Evolutionary conservation across 1,284 basidiomycete genomes (phyloP).

Genomic region (Veloporphyrellus conicus): DNA sequence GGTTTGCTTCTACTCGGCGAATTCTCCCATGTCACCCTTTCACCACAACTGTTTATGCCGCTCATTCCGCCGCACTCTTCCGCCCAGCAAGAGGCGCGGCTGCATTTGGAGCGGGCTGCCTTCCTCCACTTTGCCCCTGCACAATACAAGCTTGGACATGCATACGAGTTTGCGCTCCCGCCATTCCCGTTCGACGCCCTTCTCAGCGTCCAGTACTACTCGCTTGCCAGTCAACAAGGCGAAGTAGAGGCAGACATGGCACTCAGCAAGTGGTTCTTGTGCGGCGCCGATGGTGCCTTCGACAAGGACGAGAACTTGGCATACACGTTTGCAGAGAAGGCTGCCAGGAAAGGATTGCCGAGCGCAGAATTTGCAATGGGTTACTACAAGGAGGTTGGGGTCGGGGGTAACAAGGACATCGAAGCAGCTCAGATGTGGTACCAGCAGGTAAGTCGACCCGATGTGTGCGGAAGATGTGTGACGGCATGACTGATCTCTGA

Average conservation of each 20-base stretch:
- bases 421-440: constrained; percentile 71
- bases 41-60: constrained; percentile 49
- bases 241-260: constrained; percentile 96
- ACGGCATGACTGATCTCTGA: constrained; percentile 4
- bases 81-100: constrained; percentile 41
- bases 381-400: constrained; percentile 84
- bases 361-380: constrained; percentile 93
- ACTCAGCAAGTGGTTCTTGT: constrained; percentile 92
- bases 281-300: constrained; percentile 76
- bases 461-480: too few relatives aligned
- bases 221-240: constrained; percentile 77
- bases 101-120: constrained; percentile 75
- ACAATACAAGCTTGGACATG: constrained; percentile 89
- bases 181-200: constrained; percentile 87
- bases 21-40: constrained; percentile 59
- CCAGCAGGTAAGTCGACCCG: constrained; percentile 41
- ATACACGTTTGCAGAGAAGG: constrained; percentile 88
- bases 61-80: constrained; percentile 46
- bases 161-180: constrained; percentile 86
- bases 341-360: constrained; percentile 73
- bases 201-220: constrained; percentile 90
- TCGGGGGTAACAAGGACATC: constrained; percentile 66
- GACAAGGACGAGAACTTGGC: constrained; percentile 89
- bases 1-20: constrained; percentile 82
- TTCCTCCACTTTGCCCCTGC: constrained; percentile 85